Base-by-base conservation (phyloP, 805 yeast genomes). In the Saccharomyces kudriavzevii region DNA sequence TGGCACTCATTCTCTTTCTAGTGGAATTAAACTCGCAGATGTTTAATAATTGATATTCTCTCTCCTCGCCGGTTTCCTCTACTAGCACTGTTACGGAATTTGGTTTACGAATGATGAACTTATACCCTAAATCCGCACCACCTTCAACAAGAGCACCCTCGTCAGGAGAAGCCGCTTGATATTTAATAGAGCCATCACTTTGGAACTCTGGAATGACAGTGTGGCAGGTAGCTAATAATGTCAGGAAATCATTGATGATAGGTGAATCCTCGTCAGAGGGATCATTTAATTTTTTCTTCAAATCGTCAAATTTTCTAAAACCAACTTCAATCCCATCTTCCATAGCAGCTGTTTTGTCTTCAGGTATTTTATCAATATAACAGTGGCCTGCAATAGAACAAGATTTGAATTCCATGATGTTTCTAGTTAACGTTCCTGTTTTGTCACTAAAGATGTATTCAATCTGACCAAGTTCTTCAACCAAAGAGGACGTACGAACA, bases 141-240 rank as follows among this genome's bases (percentile, higher is more conserved):
- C 99, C 99, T 62, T 91, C 90, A 2, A 94, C 99, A 56, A 94
- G 76, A 0, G 99, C 99, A 50, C 99, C 99, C 74, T 95, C 99
- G 73, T 94, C 99, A 0, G 99, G 99, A 0, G 98, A 91, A 0
- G 99, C 97, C 0, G 99, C 99, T 71, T 94, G 99, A 68, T 95
- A 94, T 68, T 89, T 91, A 58, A 94, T 84, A 2, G 77, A 60
- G 0, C 87, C 88, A 53, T 74, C 74, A 1, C 77, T 83, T 56
- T 77, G 78, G 20, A 79, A 74, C 68, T 94, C 99, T 0, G 99
- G 99, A 57, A 94, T 94, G 45, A 94, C 99, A 0, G 99, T 95
- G 65, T 94, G 99, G 68, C 99, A 94, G 0, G 96, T 83, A 43
- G 98, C 89, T 55, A 94, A 74, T 49, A 91, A 74, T 0, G 91